A percentile compares a stretch with the other conserved stretches of the same genome.
Evolutionary conservation across 495 filamentous ascomycete genomes (phyloP).

Genomic region (Tricharina praecox): DNA sequence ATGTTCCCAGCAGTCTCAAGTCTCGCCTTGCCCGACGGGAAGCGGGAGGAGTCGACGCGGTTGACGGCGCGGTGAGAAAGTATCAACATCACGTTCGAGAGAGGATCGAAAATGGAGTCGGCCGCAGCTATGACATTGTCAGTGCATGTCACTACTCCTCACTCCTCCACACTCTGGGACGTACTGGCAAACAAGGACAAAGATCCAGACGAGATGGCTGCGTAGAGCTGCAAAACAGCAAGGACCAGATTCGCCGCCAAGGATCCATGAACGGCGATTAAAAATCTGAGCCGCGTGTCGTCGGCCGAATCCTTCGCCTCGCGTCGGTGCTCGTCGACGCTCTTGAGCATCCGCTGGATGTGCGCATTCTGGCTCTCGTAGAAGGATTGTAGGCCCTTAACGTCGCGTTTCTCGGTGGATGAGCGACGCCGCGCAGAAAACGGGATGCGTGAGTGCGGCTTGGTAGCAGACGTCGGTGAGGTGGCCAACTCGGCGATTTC

Average conservation of each 20-base stretch:
- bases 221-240: conserved; percentile 70
- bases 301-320: conserved; percentile 62
- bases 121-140: conserved; percentile 49
- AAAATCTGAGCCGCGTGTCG: conserved; percentile 45
- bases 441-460: conserved; percentile 1
- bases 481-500: conserved; percentile 54
- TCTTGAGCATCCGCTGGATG: conserved; percentile 79
- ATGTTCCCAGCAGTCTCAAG: conserved; percentile 96
- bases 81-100: conserved; percentile 79
- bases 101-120: conserved; percentile 86
- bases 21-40: conserved; percentile 84
- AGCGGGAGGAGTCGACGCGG: conserved; percentile 71
- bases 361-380: conserved; percentile 86
- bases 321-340: conserved; percentile 74
- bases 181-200: conserved; percentile 77
- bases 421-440: conserved; percentile 12
- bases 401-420: conserved; percentile 29
- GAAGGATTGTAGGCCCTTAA: conserved; percentile 61
- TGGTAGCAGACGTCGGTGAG: neutral
- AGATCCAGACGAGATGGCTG: conserved; percentile 66
- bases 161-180: conserved; percentile 2
- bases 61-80: conserved; percentile 76
- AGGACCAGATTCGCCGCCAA: conserved; percentile 72
- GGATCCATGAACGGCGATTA: conserved; percentile 81
- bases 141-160: neutral